Base-by-base conservation (phyloP, 257 asterid species). In the Lycium barbarum region DNA sequence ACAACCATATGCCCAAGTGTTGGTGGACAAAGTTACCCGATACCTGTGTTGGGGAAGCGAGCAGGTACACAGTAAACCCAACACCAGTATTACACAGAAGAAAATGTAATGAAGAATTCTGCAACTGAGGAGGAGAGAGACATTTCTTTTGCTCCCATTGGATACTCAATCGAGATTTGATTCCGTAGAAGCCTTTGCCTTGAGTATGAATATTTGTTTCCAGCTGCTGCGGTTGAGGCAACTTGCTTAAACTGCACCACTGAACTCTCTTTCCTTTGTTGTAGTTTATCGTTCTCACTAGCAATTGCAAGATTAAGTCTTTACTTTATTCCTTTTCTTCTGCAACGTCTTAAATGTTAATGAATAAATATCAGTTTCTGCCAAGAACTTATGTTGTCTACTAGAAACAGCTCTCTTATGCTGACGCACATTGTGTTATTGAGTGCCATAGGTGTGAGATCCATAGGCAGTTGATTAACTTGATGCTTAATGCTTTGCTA, bases 401-500 rank as follows among this genome's bases (percentile, higher is more conserved):
- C 47, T 1, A 49, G 49, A 49, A 6, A 20, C 1, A 76, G 81
- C 45, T 49, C 61, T 20, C 45, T 76, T 76, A 53, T 53, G 26
- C 49, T 76, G 82, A 53, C 26, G 65, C 26, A 26, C 40, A 14
- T 1, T 49, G 22, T 0, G 61, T 49, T 74, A 61, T 74, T 26
- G 43, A 74, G 81, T 74, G 61, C 61, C 62, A 49, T 49, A 7
- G 22, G 3, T 0, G 22, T 49, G 4, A 74, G 43, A 7, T 12
- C 61, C 20, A 22, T 74, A 20, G 7, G 40, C 49, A 49, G 81
- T 74, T 47, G 43, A 74, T 22, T 12, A 74, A 74, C 22, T 49
- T 20, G 61, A 74, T 74, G 82, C 63, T 76, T 76, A 65, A 76
- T 76, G 49, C 82, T 7, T 76, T 76, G 8, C 13, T 53, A 20